Evolutionary conservation across 2,329 filamentous ascomycete genomes (phyloP), one percentile per base, ranked within the genome.

Genomic region (Sphaerulina musiva): DNA sequence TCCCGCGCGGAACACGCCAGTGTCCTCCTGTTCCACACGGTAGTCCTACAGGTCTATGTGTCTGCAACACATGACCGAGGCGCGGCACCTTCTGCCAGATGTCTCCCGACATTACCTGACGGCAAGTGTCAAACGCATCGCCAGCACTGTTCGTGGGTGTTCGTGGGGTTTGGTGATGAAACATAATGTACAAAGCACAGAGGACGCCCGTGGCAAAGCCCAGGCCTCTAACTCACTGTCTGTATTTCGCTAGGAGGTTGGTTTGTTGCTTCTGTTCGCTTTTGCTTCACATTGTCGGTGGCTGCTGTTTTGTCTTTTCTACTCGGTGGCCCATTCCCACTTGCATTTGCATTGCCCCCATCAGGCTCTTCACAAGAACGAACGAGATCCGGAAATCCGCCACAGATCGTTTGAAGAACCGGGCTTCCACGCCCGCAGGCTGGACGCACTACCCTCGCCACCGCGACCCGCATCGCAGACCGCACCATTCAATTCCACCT

Each of bases 121-220:
- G 57, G 55, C 40, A 55, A 57, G 55, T 45, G 42, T 51, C 60
- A 62, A 62, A 62, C 60, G 60, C 56, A 52, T 45, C 48, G 20
- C 48, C 48, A 49, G 55, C 54, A 41, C 56, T 41, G 45, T 53
- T 44, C 49, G 46, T 46, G 49, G 51, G 50, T 41, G 45, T 53
- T 44, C 49, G 49, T 46, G 49, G 51, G 50, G 50, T 56, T 53
- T 50, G 46, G 42, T 52, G 49, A 40, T 59, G 58, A 58, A 55
- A 62, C 60, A 50, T 51, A 51, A 39, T 38, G 40, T 58, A 57
- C 58, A 60, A 57, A 56, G 52, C 42, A 55, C 45, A 50, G 54
- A 51, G 31, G 39, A 51, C 23, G 46, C 26, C 56, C 54, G 50
- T 53, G 46, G 46, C 36, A 42, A 53, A 46, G 49, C 38, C 48